Conservation (phyloP, 768 basidiomycete species). For the Podaxis sp. region DNA sequence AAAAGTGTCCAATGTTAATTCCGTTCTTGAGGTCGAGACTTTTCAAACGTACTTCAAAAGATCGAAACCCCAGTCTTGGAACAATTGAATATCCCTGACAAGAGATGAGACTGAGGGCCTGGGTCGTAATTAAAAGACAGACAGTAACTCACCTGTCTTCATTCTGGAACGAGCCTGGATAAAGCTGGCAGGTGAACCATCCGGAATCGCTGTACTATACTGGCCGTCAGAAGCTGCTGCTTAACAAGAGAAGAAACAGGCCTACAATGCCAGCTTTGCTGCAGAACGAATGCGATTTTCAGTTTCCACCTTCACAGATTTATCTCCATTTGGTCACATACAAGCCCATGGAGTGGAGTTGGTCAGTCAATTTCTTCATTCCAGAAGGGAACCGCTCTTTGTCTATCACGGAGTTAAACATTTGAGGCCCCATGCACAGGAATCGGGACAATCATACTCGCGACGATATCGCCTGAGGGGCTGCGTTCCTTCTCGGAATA, state of each 20-base stretch:
- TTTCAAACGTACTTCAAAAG: not conserved
- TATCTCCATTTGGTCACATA: conserved; percentile 29
- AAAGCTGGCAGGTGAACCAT: conserved; percentile 65
- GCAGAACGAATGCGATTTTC: not conserved
- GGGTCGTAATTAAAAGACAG: not conserved
- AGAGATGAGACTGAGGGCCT: not conserved
- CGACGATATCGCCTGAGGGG: conserved; percentile 53
- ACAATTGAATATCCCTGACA: conserved; percentile 52
- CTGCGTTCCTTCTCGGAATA: conserved; percentile 60
- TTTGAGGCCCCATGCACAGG: not conserved
- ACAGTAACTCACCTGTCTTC: conserved; percentile 46
- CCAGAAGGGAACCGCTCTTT: conserved; percentile 54
- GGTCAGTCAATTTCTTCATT: conserved; percentile 55
- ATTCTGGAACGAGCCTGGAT: conserved; percentile 66
- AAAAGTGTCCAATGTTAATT: not conserved
- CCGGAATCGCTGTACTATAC: conserved; percentile 66
- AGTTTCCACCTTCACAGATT: not conserved
- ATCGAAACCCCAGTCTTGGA: conserved; percentile 69
- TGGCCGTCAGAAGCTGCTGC: not conserved
- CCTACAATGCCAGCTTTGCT: conserved; percentile 66
- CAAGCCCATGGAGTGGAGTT: conserved; percentile 58
- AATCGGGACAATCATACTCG: conserved; percentile 36
- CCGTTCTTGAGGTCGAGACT: not conserved
- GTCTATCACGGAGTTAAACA: conserved; percentile 31
- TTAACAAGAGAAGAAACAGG: not conserved